These are phyloP conservation scores for Triangularia verruculosa DNA, from an alignment of 2,329 filamentous ascomycete genomes.

Conservation along the genomic window DNA sequence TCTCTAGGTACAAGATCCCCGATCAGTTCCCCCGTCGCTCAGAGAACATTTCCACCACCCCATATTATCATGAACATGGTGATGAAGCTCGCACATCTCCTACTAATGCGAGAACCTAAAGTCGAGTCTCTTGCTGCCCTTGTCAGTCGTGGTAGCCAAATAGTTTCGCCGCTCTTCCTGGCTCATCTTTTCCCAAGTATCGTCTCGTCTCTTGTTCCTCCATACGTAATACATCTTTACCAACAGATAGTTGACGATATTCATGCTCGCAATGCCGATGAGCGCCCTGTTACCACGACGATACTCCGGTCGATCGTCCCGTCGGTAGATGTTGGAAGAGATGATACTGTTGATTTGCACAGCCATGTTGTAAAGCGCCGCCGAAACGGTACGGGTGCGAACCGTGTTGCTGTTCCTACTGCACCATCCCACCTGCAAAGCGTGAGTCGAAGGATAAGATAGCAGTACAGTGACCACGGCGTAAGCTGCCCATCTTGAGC, in stretches of 20 bases:
- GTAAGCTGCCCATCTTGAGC: slow-evolving; percentile 39
- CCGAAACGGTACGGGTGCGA: slow-evolving; percentile 45
- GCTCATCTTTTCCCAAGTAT: slow-evolving; percentile 43
- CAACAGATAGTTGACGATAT: slow-evolving; percentile 44
- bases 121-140: slow-evolving; percentile 54
- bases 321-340: slow-evolving; percentile 50
- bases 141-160: slow-evolving; percentile 46
- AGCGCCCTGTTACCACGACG: slow-evolving; percentile 48
- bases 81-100: too few relatives aligned
- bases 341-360: slow-evolving; percentile 44
- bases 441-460: slow-evolving; percentile 49
- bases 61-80: too few relatives aligned
- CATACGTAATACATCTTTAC: slow-evolving; percentile 48
- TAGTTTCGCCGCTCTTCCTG: slow-evolving; percentile 48
- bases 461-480: slow-evolving; percentile 41
- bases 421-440: slow-evolving; percentile 47
- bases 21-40: too few relatives aligned
- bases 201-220: slow-evolving; percentile 44
- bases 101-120: slow-evolving; percentile 47
- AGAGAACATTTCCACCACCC: too few relatives aligned
- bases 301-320: slow-evolving; percentile 54
- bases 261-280: slow-evolving; percentile 46
- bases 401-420: slow-evolving; percentile 47
- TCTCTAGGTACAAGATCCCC: too few relatives aligned
- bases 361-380: slow-evolving; percentile 50